Base-by-base conservation (phyloP, 495 filamentous ascomycete species). In the Ramalina intermedia region DNA sequence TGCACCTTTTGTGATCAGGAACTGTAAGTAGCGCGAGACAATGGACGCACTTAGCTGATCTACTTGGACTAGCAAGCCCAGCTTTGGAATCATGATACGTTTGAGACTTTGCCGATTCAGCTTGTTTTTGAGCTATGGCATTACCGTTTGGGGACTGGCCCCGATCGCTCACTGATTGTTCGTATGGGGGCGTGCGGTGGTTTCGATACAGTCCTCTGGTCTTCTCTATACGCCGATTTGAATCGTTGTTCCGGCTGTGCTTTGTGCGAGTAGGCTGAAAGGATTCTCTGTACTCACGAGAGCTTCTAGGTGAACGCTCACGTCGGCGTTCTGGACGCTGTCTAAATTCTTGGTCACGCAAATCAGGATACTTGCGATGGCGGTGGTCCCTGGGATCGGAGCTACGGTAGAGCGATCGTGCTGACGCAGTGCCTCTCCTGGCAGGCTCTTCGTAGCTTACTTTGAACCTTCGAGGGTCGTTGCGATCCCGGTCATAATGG, bases 131-230 rank as follows among this genome's bases (percentile, higher is more conserved):
- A 60, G 65, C 59, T 72, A 63, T 57, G 64, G 54, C 75, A 79
- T 71, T 68, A 66, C 65, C 63, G 66, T 68, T 63, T 63, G 68
- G 67, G 64, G 69, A 56, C 56, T 67, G 68, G 66, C 71, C 73
- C 71, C 75, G 68, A 69, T 81, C 78, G 75, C 73, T 82, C 78
- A 80, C 75, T 75, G 72, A 75, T 69, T 76, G 72, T 68, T 81
- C 71, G 64, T 60, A 65, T 54, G 63, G 69, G 60, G 69, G 54
- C 52, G 57, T 66, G 52, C 51, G 59, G 52, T 57, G 57, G 45
- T 52, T 50, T 51, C 59, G 59, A 20, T 47, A 37, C n/a, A 26
- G 43, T 18, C 37, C 43, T 41, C 43, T 47, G 12, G 37, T 24
- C 37, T 43, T 43, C 17, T 53, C 36, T 35, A 42, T 41, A 12